Conservation (phyloP, 768 basidiomycete species). For the Boletus subcaerulescens region DNA sequence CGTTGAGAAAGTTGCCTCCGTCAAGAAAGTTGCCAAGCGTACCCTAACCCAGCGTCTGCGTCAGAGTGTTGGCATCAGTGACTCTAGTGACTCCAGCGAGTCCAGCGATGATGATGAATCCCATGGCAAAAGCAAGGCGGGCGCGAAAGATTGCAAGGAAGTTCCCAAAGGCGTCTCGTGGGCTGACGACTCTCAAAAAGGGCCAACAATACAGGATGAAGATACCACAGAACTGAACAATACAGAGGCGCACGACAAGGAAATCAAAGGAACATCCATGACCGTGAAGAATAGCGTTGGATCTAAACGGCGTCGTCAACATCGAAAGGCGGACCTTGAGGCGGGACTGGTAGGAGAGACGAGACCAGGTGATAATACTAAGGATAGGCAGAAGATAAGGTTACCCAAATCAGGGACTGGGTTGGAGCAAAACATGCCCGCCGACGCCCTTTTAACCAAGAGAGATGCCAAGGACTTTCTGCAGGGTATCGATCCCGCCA, state of each 20-base stretch:
- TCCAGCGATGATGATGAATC: constrained; percentile 42
- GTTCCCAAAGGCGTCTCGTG: constrained; percentile 29
- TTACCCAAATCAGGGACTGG: constrained; percentile 36
- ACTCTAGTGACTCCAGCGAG: constrained; percentile 52
- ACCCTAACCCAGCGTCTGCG: constrained; percentile 77
- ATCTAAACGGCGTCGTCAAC: constrained; percentile 10
- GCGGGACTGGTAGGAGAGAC: constrained; percentile 15
- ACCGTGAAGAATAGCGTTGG: constrained; percentile 14
- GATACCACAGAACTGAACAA: constrained; percentile 19
- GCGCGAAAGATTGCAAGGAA: constrained; percentile 17
- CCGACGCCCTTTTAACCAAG: constrained; percentile 79
- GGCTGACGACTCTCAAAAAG: constrained; percentile 34
- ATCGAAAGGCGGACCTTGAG: constrained; percentile 24
- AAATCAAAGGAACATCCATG: constrained; percentile 7
- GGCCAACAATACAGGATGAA: constrained; percentile 28
- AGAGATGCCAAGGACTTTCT: constrained; percentile 81
- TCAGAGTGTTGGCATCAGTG: constrained; percentile 70
- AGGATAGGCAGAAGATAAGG: constrained; percentile 27
- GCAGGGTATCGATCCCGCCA: constrained; percentile 74
- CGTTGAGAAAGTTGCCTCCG: constrained; percentile 68
- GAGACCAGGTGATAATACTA: constrained; percentile 15
- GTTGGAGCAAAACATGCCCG: constrained; percentile 83
- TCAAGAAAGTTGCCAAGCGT: constrained; percentile 80
- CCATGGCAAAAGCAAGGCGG: constrained; percentile 17
- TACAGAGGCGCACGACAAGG: constrained; percentile 1